Conservation (phyloP, 225 moss, liverwort and hornwort species). For the Physcomitrellopsis africana region DNA sequence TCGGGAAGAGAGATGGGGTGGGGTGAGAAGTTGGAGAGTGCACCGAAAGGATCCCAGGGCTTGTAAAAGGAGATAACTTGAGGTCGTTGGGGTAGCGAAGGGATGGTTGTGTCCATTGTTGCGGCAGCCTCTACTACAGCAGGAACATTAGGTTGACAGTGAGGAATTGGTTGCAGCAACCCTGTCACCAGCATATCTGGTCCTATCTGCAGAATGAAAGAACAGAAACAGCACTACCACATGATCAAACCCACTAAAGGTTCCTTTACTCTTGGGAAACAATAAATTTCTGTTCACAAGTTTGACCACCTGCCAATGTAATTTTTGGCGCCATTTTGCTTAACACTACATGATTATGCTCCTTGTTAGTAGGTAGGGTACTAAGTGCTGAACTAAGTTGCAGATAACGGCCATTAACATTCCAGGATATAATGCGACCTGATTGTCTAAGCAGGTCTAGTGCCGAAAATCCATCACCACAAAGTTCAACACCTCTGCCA, state of each 20-base stretch:
- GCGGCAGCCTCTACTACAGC: conserved; percentile 48
- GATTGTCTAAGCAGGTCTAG: neutral
- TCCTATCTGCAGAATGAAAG: conserved; percentile 65
- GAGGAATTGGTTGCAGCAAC: conserved; percentile 77
- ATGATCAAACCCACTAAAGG: neutral
- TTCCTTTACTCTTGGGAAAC: neutral
- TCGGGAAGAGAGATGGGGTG: conserved; percentile 76
- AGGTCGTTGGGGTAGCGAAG: conserved; percentile 41
- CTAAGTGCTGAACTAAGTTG: neutral
- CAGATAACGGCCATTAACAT: neutral
- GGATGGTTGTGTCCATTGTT: conserved; percentile 40
- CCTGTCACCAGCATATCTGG: conserved; percentile 89
- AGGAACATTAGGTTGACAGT: conserved; percentile 47
- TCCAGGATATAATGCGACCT: conserved; percentile 15
- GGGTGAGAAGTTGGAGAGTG: conserved; percentile 90
- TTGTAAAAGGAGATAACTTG: conserved; percentile 84
- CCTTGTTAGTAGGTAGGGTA: conserved; percentile 6
- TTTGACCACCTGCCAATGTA: neutral
- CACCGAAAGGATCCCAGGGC: conserved; percentile 91
- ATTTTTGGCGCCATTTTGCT: neutral
- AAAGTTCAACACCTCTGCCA: neutral
- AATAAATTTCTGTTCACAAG: neutral
- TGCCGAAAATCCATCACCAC: neutral
- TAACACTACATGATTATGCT: neutral
- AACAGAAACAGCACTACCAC: conserved; percentile 13